Conservation (phyloP, 345 rosid genomes). For the Heritiera fomes region DNA sequence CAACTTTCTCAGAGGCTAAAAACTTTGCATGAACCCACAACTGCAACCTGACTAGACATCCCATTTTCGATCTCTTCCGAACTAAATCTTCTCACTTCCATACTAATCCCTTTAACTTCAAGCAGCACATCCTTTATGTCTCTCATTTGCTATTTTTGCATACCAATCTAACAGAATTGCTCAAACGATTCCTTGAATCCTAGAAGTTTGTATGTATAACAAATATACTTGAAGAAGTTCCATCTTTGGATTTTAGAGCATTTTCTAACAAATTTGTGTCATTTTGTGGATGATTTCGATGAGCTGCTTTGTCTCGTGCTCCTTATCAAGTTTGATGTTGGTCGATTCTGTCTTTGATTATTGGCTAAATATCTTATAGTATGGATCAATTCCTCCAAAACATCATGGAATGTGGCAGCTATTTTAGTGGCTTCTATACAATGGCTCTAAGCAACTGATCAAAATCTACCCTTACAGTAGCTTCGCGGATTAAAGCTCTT, state of each 20-base stretch:
- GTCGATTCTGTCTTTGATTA: no score
- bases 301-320: no score
- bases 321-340: no score
- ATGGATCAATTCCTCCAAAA: slow-evolving; percentile 21
- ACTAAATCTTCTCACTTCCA: neutral
- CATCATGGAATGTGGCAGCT: slow-evolving; percentile 21
- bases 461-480: slow-evolving; percentile 27
- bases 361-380: slow-evolving; percentile 15
- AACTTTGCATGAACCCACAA: slow-evolving; percentile 26
- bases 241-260: slow-evolving; percentile 15
- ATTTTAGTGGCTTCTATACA: slow-evolving; percentile 11
- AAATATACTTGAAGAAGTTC: neutral
- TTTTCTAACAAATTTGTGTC: slow-evolving; percentile 10
- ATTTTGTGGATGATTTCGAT: slow-evolving; percentile 12
- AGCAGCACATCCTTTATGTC: slow-evolving; percentile 17
- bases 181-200: slow-evolving; percentile 22
- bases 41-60: neutral
- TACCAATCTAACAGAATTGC: slow-evolving; percentile 15
- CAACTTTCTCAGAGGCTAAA: slow-evolving; percentile 27
- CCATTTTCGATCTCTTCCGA: neutral
- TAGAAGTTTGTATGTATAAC: slow-evolving; percentile 20
- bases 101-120: neutral
- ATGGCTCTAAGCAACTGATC: slow-evolving; percentile 16
- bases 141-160: slow-evolving; percentile 28
- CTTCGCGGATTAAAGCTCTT: neutral